A percentile compares a stretch with the other conserved stretches of the same genome.
Evolutionary conservation across 2,329 filamentous ascomycete genomes (phyloP).

Genomic region (Colletotrichum incanum): DNA sequence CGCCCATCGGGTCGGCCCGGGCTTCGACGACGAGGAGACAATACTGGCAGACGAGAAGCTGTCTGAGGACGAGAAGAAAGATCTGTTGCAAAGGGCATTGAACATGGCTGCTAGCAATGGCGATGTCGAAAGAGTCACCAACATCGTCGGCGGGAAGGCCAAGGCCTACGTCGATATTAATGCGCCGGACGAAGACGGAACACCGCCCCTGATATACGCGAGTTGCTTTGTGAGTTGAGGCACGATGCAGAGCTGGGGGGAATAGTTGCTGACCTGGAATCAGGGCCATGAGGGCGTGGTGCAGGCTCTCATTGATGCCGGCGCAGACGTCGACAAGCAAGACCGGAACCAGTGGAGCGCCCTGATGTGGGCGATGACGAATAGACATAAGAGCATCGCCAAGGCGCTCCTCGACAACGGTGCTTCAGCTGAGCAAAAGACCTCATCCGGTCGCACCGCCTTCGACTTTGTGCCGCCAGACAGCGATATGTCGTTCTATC

Average conservation of each 20-base stretch:
- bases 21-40: constrained; percentile 84
- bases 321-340: constrained; percentile 91
- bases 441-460: constrained; percentile 91
- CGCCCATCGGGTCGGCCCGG: constrained; percentile 82
- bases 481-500: constrained; percentile 95
- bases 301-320: constrained; percentile 84
- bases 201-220: constrained; percentile 96
- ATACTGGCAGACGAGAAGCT: constrained; percentile 83
- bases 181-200: constrained; percentile 92
- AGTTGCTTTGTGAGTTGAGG: constrained; percentile 87
- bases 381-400: constrained; percentile 95
- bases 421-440: constrained; percentile 96
- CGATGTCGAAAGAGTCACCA: constrained; percentile 85
- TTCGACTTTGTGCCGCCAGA: constrained; percentile 96
- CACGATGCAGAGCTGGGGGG: neutral
- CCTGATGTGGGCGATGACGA: constrained; percentile 99
- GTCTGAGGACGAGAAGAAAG: constrained; percentile 82
- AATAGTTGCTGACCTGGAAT: constrained; percentile 19
- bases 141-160: constrained; percentile 81
- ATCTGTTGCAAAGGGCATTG: constrained; percentile 87
- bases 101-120: constrained; percentile 98
- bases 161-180: constrained; percentile 87
- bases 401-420: constrained; percentile 94
- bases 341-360: constrained; percentile 98
- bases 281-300: constrained; percentile 93